Conservation (phyloP, 2,329 filamentous ascomycete species). For the Fusarium buxicola region DNA sequence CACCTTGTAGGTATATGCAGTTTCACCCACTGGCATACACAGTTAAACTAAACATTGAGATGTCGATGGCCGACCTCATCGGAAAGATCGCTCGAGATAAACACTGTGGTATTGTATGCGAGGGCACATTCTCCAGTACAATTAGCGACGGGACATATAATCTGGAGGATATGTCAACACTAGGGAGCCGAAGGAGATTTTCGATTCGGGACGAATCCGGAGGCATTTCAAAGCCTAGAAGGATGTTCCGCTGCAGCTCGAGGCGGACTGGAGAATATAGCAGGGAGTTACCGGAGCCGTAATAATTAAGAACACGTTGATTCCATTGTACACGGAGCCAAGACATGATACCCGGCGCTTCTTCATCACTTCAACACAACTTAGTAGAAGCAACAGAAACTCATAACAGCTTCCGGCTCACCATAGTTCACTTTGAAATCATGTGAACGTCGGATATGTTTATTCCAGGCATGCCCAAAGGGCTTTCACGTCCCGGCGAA, state of each 20-base stretch:
- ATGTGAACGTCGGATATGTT: too few species aligned
- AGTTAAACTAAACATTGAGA: constrained; percentile 66
- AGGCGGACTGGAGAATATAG: constrained; percentile 18
- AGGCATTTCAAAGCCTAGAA: constrained; percentile 26
- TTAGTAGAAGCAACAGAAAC: too few species aligned
- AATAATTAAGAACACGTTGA: neutral
- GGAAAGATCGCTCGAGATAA: constrained; percentile 50
- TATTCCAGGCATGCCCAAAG: too few species aligned
- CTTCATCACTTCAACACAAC: too few species aligned
- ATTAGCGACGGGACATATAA: constrained; percentile 27
- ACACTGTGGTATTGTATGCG: constrained; percentile 28
- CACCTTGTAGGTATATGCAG: constrained; percentile 53
- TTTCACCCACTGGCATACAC: constrained; percentile 65
- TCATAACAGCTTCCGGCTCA: too few species aligned
- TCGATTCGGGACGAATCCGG: neutral
- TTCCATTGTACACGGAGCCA: constrained; percentile 1
- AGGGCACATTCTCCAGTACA: constrained; percentile 34
- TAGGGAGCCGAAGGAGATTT: constrained; percentile 15
- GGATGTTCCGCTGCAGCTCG: constrained; percentile 24
- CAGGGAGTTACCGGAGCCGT: constrained; percentile 23
- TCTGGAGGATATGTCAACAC: neutral
- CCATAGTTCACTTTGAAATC: too few species aligned
- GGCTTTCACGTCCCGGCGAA: too few species aligned
- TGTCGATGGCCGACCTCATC: constrained; percentile 65
- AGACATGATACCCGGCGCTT: too few species aligned